A percentile compares a stretch with the other conserved stretches of the same genome.
These are phyloP conservation scores for Wickerhamomyces hampshirensis DNA, from an alignment of 805 yeast species.

Conservation along the genomic window DNA sequence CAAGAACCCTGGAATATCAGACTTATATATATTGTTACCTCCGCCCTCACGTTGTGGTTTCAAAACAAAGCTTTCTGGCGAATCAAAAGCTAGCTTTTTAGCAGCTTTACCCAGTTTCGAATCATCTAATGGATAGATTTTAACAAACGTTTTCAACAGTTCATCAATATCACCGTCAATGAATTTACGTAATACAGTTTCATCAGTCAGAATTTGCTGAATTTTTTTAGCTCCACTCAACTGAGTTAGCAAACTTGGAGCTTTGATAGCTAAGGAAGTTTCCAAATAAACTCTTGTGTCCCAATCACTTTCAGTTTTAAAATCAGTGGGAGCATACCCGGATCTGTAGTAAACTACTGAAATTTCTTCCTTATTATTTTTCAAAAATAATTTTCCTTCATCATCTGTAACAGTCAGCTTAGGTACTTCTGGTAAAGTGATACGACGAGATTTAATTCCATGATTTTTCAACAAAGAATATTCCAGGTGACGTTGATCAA, in stretches of 20 bases:
- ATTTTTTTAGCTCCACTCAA: conserved; percentile 90
- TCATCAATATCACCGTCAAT: conserved; percentile 27
- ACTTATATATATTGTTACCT: conserved; percentile 88
- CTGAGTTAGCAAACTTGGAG: conserved; percentile 87
- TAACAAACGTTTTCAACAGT: conserved; percentile 62
- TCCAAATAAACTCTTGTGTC: conserved; percentile 69
- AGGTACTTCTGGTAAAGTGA: conserved; percentile 58
- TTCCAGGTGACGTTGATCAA: conserved; percentile 88
- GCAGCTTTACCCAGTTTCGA: conserved; percentile 59
- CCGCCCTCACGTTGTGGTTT: conserved; percentile 99
- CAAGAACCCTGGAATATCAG: conserved; percentile 76
- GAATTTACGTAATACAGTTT: conserved; percentile 42
- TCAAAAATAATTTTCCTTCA: conserved; percentile 46
- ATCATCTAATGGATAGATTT: conserved; percentile 81
- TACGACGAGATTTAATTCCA: conserved; percentile 58
- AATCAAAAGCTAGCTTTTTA: conserved; percentile 57
- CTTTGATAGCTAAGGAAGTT: conserved; percentile 74
- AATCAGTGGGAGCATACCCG: conserved; percentile 86
- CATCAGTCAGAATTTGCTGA: conserved; percentile 78
- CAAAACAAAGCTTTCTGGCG: conserved; percentile 71
- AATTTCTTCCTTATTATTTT: conserved; percentile 59
- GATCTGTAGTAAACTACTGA: conserved; percentile 88
- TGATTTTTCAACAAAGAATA: conserved; percentile 53
- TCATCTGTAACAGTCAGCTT: conserved; percentile 33
- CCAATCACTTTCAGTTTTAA: conserved; percentile 66